Base-by-base conservation (phyloP, 495 filamentous ascomycete species). In the Penicillium ochrochloron region DNA sequence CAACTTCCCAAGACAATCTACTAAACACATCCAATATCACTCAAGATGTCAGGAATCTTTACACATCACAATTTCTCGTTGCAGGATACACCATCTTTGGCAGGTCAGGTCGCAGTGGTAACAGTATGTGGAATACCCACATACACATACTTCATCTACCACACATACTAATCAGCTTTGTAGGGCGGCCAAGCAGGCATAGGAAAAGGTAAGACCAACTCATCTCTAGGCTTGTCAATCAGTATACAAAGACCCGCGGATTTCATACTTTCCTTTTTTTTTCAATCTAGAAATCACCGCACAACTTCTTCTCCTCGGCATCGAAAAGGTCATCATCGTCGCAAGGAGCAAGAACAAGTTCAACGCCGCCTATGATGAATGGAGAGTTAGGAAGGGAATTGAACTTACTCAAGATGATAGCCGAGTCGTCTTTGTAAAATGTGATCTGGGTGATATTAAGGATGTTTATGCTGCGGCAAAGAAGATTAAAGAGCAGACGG, bases 181-280 rank as follows among this genome's bases (percentile, higher is more conserved):
- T 10, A 70, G 68, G 80, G 80, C 23, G 79, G 79, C 3, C 71
- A 75, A 50, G 69, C 69, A 35, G 80, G 80, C 6, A 78, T 82
- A 33, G 80, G 80, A 19, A 66, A 66, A 64, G 68, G 70, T 42
- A 62, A 57, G 65, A 12, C 35, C 9, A 10, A 51, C 1, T 19
- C 21, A 3, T 11, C 21, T 50, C 21, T 25, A 25, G 1, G 3
- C 35, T 50, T 12, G 10, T 2, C 19, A 11, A 4, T 3, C 7
- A 5, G 9, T 27, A 19, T 44, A 19, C 0, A 7, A 1, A 29
- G 2, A 52, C 2, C 5, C 11, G 8, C 1, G 0, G 0, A 31
- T 33, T 25, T 29, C 0, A 53, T 33, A 7, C 5, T 7, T 37
- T 19, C 1, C 3, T 11, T 5, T 12, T 31, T 15, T 0, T 53